Base-by-base conservation (phyloP, 1,139 yeast genomes). In the Pichia inconspicua region DNA sequence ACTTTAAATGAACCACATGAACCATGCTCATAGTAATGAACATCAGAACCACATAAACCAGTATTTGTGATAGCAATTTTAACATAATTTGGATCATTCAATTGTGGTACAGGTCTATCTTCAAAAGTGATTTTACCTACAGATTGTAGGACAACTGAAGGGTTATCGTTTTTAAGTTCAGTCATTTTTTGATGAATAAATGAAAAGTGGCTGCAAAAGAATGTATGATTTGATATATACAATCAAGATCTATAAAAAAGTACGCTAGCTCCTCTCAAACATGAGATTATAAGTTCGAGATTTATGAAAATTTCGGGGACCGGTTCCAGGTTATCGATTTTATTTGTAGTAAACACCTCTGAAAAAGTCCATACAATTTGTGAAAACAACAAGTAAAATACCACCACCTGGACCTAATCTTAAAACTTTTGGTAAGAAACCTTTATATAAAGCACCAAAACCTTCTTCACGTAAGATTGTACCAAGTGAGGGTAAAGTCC, bases 401-500 rank as follows among this genome's bases (percentile, higher is more conserved):
- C 98, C 98, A 66, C 98, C 99, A 63, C 98, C 98, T 53, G 98
- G 98, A 48, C 98, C 98, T 60, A 94, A 77, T 77, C 98, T 84
- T 66, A 92, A 77, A 22, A 94, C 97, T 75, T 94, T 94, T 59
- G 99, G 98, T 59, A 92, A 67, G 78, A 92, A 92, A 43, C 97
- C 97, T 72, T 87, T 90, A 70, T 89, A 89, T 52, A 90, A 77
- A 14, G 97, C 96, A 50, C 71, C 74, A 59, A 86, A 78, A 37
- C 96, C 97, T 74, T 90, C 97, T 69, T 92, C 98, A 65, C 75
- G 80, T 61, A 82, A 82, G 39, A 94, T 90, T 31, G 82, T 75
- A 44, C 75, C 66, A 53, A 92, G 72, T 7, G 95, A 78, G 41
- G 97, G 97, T 55, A 82, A 64, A 30, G 97, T 81, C 97, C 98